phyloP scores from a whole-genome alignment of 495 filamentous ascomycete species.

The Hyphodiscus hymeniophilus region DNA sequence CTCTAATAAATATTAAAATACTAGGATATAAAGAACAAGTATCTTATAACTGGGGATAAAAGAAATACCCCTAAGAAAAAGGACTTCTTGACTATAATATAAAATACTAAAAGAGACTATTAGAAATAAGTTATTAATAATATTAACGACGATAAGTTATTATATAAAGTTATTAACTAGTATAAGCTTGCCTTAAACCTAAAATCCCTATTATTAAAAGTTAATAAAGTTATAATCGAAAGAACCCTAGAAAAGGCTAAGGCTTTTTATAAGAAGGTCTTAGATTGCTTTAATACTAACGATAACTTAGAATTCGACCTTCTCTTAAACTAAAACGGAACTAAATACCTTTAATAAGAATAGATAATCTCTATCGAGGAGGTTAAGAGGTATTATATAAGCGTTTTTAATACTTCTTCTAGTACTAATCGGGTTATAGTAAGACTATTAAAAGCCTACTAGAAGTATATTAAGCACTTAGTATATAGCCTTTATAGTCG shows the following conservation, averaged over 20 bases:
- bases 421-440: background rate
- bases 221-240: background rate
- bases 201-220: background rate
- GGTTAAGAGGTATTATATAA: background rate
- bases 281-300: background rate
- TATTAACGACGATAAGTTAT: background rate
- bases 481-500: background rate
- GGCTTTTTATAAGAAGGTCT: background rate
- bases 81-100: background rate
- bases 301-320: background rate
- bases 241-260: background rate
- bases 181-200: too few species aligned
- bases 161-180: conserved; percentile 1
- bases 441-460: background rate
- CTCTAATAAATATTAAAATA: background rate
- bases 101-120: background rate
- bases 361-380: background rate
- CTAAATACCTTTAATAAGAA: background rate
- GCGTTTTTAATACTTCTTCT: background rate
- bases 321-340: background rate
- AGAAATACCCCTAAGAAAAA: background rate
- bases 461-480: background rate
- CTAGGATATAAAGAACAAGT: background rate
- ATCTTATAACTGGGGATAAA: background rate
- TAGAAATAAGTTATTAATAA: background rate